Base-by-base conservation (phyloP, 768 basidiomycete genomes). In the Podaxis pistillaris region DNA sequence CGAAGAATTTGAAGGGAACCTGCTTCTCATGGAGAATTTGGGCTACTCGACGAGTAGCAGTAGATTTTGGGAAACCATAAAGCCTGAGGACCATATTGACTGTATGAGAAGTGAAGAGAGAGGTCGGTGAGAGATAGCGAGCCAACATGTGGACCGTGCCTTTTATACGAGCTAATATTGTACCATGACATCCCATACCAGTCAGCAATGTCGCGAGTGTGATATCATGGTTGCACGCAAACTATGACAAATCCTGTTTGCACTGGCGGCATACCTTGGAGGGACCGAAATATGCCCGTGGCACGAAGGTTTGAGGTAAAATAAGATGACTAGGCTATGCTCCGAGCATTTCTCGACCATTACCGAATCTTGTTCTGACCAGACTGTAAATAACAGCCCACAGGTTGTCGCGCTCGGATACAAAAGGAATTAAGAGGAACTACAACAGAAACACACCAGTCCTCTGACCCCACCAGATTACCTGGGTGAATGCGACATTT, bases 11-110 rank as follows among this genome's bases (percentile, higher is more conserved):
- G 70, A 83, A 89, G 0, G 84, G 81, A 4, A 90, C 75, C 1
- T 78, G 66, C 68, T 84, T 83, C 71, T 90, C 88, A 64, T 79
- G 78, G 65, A 83, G 74, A 15, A 86, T 68, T 47, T 76, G 63
- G 3, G 77, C 83, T 24, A 86, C 87, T 37, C 82, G 78, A 13
- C 75, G 78, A 4, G 84, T n/a, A 19, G 78, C 64, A 53, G 83
- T 81, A 6, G 86, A 85, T 3, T 33, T 13, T 0, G 72, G 54
- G n/a, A 63, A 66, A 11, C 80, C 81, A 58, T 79, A 75, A 13
- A 84, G 76, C 65, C 79, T 81, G 64, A 83, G 66, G 30, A 77
- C 76, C 81, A 83, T 83, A 15, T 22, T 56, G 0, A 13, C 11
- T 56, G n/a, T 54, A 15, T 37, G 28, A 12, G 22, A 15, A 24